Evolutionary conservation across 257 asterid species (phyloP).

Genomic region (Sherardia arvensis): DNA sequence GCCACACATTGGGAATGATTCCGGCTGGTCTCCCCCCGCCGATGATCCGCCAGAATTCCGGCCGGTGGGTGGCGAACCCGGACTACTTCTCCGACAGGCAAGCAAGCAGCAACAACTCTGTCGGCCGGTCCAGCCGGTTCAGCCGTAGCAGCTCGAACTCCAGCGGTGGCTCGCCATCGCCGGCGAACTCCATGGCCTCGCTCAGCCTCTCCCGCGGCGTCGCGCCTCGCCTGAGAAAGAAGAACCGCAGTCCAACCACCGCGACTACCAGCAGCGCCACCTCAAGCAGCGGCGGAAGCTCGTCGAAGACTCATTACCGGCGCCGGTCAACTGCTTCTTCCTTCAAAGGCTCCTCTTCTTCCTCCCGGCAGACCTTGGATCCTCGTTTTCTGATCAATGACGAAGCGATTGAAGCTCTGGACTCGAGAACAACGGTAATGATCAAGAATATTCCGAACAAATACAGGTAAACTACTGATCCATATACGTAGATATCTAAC

Average conservation of each 20-base stretch:
- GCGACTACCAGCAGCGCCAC: constrained; percentile 3
- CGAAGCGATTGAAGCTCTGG: constrained; percentile 58
- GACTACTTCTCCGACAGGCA: not conserved
- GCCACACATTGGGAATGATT: constrained; percentile 9
- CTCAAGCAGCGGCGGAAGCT: constrained; percentile 3
- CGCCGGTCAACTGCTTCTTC: constrained; percentile 17
- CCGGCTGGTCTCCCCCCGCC: not conserved
- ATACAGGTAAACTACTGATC: no score
- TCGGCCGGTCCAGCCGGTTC: constrained; percentile 4
- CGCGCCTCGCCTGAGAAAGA: constrained; percentile 19
- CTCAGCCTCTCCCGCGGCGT: constrained; percentile 15
- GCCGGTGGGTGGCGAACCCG: not conserved
- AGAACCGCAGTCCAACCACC: constrained; percentile 12
- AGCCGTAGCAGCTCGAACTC: constrained; percentile 24
- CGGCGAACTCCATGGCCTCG: constrained; percentile 36
- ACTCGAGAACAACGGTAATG: constrained; percentile 89
- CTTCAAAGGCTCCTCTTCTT: constrained; percentile 25
- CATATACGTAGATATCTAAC: no score
- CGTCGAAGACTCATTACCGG: constrained; percentile 5
- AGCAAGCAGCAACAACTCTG: constrained; percentile 21
- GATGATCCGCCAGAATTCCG: not conserved
- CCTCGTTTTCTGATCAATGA: constrained; percentile 71
- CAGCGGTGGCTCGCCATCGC: constrained; percentile 25
- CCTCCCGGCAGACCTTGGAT: constrained; percentile 25
- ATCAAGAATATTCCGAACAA: constrained; percentile 98